Base-by-base conservation (phyloP, 2,329 filamentous ascomycete species). In the Drechslerella stenobrocha region DNA sequence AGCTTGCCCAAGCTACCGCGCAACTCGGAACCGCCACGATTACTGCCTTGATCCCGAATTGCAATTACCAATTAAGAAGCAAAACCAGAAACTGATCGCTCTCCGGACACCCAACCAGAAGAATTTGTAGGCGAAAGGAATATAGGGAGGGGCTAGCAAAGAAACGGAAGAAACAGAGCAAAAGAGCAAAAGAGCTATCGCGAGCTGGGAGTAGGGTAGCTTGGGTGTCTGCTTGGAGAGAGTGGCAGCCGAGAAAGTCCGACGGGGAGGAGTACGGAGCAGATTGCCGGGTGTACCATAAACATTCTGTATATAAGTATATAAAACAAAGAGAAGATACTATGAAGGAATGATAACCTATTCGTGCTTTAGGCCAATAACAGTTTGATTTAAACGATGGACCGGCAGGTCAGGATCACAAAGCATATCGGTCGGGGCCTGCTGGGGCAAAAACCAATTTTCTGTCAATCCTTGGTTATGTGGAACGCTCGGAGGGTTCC, bases 391-490 rank as follows among this genome's bases (percentile, higher is more conserved):
- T 6, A 67, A 34, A 9, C 52, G 63, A 11, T 67, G 63, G n/a
- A 59, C 26, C 32, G 46, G 13, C 1, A 52, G 40, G 8, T 67
- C 63, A 4, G 55, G 26, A 20, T 67, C 63, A 30, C 51, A 67
- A n/a, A 67, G 50, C 50, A 60, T 55, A 26, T 67, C 55, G 2
- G 40, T 22, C 23, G 52, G 24, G 18, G 30, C 6, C 23, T 67
- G 63, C 26, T 67, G 63, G 11, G 63, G 63, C 35, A 67, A 44
- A 30, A 60, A 67, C 63, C 63, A 67, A 47, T 55, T 67, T 46
- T 67, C 63, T 5, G 50, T 44, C 13, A 67, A 37, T 4, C 50
- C 18, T 2, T 55, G 28, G 26, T 15, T 51, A 28, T 67, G 63
- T 3, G 63, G 15, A 2, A 67, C 30, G 9, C 26, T 15, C 7